Evolutionary conservation across 2,329 filamentous ascomycete species (phyloP), one percentile per base, ranked within the genome.

Genomic region (Xylaria sp.): DNA sequence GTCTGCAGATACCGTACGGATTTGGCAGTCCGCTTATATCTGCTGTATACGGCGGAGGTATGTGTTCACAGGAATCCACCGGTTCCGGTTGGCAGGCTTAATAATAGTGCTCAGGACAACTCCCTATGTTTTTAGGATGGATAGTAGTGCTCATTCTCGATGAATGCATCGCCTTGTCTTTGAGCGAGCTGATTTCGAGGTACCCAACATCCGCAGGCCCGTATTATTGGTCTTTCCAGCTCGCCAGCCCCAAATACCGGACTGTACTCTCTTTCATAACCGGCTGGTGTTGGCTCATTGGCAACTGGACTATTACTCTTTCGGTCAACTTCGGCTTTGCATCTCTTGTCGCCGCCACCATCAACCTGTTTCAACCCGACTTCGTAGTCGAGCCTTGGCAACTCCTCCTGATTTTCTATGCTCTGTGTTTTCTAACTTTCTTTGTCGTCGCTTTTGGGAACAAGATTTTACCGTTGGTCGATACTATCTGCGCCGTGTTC

Each of bases 401-500:
- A 73, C 80, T 90, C 0, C 80, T 90, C 3, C 80, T 91, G 15
- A 86, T 90, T 49, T 90, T 90, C 79, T 90, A 88, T 74, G 87
- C 84, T 12, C 80, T 90, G 49, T 89, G 86, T 70, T 70, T 90
- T 3, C 71, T 85, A 13, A 86, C 86, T 0, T 84, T 90, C 63
- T 54, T 85, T 56, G 84, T 90, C 54, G 89, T 86, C 65, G 82
- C 85, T 0, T 87, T 87, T 62, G 87, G 85, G 8, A 90, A 91
- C 72, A 82, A 79, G 23, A 83, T 86, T 64, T 79, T 91, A 1
- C 88, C 88, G 0, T 80, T 86, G 72, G 84, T 90, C 1, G 88
- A 91, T 74, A 89, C 85, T 0, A 81, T 87, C 58, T 88, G 86
- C 64, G 86, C 86, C 0, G 82, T 79, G 0, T 89, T 86, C 78